Evolutionary conservation across 1,284 basidiomycete genomes (phyloP).

Genomic region (Wolfiporia cocos): DNA sequence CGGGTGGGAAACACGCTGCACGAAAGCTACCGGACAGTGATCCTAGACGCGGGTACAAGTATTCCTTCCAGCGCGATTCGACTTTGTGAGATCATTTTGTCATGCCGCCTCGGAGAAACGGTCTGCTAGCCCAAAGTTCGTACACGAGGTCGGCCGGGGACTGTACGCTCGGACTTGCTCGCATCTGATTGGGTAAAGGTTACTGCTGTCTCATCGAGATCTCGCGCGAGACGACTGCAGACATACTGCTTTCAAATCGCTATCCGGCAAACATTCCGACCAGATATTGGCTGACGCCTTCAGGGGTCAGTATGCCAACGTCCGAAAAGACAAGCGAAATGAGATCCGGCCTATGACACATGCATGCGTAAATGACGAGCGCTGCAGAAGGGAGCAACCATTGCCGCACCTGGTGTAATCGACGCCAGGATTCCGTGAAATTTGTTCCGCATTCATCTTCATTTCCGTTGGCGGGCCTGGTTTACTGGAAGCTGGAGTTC

Average conservation of each 20-base stretch:
- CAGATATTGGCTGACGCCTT: slow-evolving; percentile 86
- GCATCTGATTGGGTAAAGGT: slow-evolving; percentile 21
- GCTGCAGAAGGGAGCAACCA: slow-evolving; percentile 4
- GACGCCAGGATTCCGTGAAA: slow-evolving; percentile 72
- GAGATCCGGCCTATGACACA: slow-evolving; percentile 62
- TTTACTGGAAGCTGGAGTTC: slow-evolving; percentile 9
- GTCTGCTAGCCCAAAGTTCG: too few species aligned
- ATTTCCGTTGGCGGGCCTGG: slow-evolving; percentile 17
- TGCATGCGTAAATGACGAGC: slow-evolving; percentile 9
- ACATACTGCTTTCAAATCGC: too few species aligned
- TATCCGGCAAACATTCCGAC: slow-evolving; percentile 86
- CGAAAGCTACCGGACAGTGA: too few species aligned
- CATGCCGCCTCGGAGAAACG: too few species aligned
- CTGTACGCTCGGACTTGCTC: slow-evolving; percentile 8
- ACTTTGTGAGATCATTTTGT: too few species aligned
- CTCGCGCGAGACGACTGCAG: slow-evolving; percentile 16
- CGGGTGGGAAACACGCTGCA: too few species aligned
- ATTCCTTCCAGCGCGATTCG: too few species aligned
- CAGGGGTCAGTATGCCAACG: slow-evolving; percentile 87
- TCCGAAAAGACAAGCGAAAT: slow-evolving; percentile 91
- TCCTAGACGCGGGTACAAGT: too few species aligned
- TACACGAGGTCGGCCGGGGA: background rate
- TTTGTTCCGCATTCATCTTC: slow-evolving; percentile 67
- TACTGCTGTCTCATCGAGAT: slow-evolving; percentile 29
- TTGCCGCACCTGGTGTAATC: slow-evolving; percentile 72